Conservation (phyloP, 805 yeast species). For the Vanderwaltozyma polyspora region DNA sequence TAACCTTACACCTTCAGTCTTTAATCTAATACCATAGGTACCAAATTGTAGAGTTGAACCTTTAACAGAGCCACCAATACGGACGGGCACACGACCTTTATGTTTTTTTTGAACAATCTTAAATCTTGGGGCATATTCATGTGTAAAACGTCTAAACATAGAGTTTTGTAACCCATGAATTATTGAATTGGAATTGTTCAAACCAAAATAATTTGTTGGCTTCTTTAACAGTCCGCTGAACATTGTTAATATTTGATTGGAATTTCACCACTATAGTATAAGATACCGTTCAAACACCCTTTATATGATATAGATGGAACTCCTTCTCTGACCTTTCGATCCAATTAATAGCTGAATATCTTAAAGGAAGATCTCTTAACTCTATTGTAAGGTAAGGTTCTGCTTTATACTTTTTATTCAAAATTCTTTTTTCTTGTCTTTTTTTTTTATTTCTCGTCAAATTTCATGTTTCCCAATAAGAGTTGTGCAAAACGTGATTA, state of each 20-base stretch:
- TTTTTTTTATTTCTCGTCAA: too few species aligned
- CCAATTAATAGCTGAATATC: too few species aligned
- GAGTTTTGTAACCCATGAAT: neutral
- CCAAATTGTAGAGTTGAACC: slow-evolving; percentile 82
- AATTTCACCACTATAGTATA: too few species aligned
- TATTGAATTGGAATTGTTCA: neutral
- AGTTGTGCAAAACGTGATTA: too few species aligned
- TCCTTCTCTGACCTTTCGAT: too few species aligned
- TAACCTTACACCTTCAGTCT: slow-evolving; percentile 77
- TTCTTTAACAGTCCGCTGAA: neutral
- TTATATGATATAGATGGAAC: too few species aligned
- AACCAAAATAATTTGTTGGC: neutral
- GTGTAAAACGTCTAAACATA: slow-evolving; percentile 35
- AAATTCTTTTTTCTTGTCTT: too few species aligned
- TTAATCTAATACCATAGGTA: slow-evolving; percentile 72
- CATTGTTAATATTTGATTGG: neutral
- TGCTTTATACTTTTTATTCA: too few species aligned
- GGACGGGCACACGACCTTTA: slow-evolving; percentile 89
- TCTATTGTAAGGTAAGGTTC: too few species aligned
- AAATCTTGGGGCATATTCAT: slow-evolving; percentile 70
- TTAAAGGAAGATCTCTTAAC: too few species aligned
- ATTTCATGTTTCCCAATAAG: too few species aligned
- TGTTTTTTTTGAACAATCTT: slow-evolving; percentile 54
- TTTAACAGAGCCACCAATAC: slow-evolving; percentile 87
- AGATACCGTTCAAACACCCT: too few species aligned